Percentiles rank a stretch among this genome's conserved stretches.
phyloP scores from a whole-genome alignment of 2,329 filamentous ascomycete species.

The Aspergillaceae sp. region DNA sequence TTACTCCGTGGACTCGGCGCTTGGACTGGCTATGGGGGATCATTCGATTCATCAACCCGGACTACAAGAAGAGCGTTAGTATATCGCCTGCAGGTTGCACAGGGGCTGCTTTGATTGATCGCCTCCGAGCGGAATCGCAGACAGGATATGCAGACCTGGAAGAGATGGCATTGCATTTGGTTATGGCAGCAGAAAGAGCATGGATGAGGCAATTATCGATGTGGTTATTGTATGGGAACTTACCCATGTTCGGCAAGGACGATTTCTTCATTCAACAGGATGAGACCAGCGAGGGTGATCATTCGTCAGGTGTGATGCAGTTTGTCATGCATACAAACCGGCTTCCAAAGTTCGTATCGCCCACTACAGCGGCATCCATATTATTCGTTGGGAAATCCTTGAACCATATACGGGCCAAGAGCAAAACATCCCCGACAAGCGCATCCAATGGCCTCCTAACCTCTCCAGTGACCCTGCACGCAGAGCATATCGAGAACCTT shows the following conservation, averaged over 20 bases:
- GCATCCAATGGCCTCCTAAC: slow-evolving; percentile 34
- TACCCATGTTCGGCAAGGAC: slow-evolving; percentile 66
- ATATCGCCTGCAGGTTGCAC: slow-evolving; percentile 40
- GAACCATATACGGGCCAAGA: slow-evolving; percentile 63
- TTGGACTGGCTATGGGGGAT: slow-evolving; percentile 81
- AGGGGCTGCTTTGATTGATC: slow-evolving; percentile 68
- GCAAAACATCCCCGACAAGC: slow-evolving; percentile 25
- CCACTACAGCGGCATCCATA: slow-evolving; percentile 68
- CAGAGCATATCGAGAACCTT: slow-evolving; percentile 47
- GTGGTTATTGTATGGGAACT: slow-evolving; percentile 81
- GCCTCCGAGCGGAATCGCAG: slow-evolving; percentile 64
- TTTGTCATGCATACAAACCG: slow-evolving; percentile 53
- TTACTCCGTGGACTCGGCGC: slow-evolving; percentile 74
- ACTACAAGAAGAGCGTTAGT: slow-evolving; percentile 19
- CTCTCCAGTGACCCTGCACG: slow-evolving; percentile 51
- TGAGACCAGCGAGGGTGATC: slow-evolving; percentile 28
- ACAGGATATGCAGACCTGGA: slow-evolving; percentile 87
- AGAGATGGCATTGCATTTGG: slow-evolving; percentile 61
- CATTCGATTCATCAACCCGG: slow-evolving; percentile 56
- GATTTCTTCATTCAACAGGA: slow-evolving; percentile 73
- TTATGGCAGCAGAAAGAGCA: slow-evolving; percentile 71
- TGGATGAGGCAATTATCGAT: slow-evolving; percentile 87
- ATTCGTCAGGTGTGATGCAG: slow-evolving; percentile 38
- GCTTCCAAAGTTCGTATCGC: slow-evolving; percentile 70
- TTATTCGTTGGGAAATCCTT: slow-evolving; percentile 85